A percentile compares a stretch with the other conserved stretches of the same genome.
Conservation (phyloP, 2,329 filamentous ascomycete genomes). For the Fusarium sp. region DNA sequence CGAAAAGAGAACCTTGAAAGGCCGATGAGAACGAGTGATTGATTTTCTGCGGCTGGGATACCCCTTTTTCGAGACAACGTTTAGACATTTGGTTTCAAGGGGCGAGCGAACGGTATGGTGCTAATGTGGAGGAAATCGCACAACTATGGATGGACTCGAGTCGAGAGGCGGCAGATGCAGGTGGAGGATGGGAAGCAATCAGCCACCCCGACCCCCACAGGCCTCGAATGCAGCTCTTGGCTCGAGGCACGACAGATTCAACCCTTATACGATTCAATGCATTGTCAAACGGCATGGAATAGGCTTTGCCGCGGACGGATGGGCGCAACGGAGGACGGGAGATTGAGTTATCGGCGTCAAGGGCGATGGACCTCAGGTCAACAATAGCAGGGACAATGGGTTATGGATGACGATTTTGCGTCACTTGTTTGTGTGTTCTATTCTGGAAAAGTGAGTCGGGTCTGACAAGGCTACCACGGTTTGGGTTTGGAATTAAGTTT, state of each 20-base stretch:
- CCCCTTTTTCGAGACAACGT: conserved; percentile 22
- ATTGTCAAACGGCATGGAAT: conserved; percentile 24
- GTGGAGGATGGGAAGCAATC: not conserved
- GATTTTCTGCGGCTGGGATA: conserved; percentile 23
- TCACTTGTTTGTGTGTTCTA: conserved; percentile 12
- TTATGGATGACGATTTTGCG: conserved; percentile 3
- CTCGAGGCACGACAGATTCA: conserved; percentile 5
- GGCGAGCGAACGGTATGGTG: not conserved
- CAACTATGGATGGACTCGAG: not conserved
- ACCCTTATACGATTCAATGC: conserved; percentile 8
- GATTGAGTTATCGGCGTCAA: conserved; percentile 37
- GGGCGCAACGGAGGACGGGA: conserved; percentile 27
- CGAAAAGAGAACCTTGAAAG: conserved; percentile 40
- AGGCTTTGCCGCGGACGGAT: conserved; percentile 28
- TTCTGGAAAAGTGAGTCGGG: conserved; percentile 8
- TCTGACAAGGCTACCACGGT: not conserved
- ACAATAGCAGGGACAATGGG: not conserved
- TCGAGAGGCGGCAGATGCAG: not conserved
- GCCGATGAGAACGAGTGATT: conserved; percentile 5
- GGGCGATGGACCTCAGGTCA: conserved; percentile 8
- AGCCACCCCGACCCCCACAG: not conserved
- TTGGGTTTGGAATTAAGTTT: conserved; percentile 3
- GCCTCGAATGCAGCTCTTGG: conserved; percentile 1
- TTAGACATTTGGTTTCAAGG: conserved; percentile 4
- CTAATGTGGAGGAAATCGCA: not conserved